These are phyloP conservation scores for Penicillium herquei DNA, from an alignment of 495 filamentous ascomycete species.

Conservation along the genomic window DNA sequence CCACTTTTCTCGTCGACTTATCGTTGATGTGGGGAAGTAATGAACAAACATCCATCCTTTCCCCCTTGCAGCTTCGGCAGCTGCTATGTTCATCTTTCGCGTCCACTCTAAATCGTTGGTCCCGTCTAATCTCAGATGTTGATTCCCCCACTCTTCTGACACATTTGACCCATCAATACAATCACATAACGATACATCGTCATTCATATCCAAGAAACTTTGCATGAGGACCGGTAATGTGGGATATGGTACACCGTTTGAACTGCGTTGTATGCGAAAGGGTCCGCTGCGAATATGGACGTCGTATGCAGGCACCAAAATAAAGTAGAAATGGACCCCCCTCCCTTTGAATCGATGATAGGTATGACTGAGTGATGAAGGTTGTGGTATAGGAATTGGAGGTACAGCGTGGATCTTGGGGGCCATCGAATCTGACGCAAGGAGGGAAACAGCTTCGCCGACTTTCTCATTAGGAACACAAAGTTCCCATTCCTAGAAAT, in stretches of 20 bases:
- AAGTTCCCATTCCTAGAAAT: constrained; percentile 28
- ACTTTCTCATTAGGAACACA: constrained; percentile 27
- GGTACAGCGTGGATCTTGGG: constrained; percentile 17
- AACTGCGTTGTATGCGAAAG: constrained; percentile 30
- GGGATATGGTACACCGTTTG: constrained; percentile 35
- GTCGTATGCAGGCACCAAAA: constrained; percentile 32
- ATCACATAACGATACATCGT: constrained; percentile 33
- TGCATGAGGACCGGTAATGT: constrained; percentile 32
- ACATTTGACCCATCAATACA: constrained; percentile 38
- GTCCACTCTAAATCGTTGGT: constrained; percentile 35
- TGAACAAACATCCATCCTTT: constrained; percentile 27
- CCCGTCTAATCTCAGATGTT: constrained; percentile 33
- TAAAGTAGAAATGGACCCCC: constrained; percentile 30
- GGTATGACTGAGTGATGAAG: constrained; percentile 30
- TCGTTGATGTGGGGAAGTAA: constrained; percentile 23
- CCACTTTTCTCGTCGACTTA: constrained; percentile 27
- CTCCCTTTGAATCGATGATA: constrained; percentile 34
- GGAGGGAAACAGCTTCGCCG: constrained; percentile 15
- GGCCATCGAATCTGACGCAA: constrained; percentile 11
- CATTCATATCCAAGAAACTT: constrained; percentile 34
- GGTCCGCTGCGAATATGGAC: constrained; percentile 30
- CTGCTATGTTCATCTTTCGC: constrained; percentile 22
- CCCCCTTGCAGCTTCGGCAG: constrained; percentile 17
- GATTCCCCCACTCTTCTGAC: constrained; percentile 35
- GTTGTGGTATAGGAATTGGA: constrained; percentile 19